phyloP scores from a whole-genome alignment of 352 stramenopile species.

The Pythium grandisporangium region DNA sequence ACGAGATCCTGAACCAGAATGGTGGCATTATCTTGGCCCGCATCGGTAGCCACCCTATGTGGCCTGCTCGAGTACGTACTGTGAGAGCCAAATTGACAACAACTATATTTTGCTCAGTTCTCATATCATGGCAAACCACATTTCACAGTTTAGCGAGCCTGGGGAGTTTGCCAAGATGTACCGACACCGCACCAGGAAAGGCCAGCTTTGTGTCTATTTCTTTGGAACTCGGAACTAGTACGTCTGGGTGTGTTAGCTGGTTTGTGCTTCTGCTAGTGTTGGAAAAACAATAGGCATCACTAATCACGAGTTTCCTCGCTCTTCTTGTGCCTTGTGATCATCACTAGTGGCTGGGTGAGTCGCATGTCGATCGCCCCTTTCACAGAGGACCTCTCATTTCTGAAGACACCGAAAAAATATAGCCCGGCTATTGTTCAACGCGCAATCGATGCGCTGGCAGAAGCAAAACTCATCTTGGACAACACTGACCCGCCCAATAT shows the following conservation, averaged over 20 bases:
- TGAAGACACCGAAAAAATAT: slow-evolving; percentile 66
- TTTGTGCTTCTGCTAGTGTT: too few species aligned
- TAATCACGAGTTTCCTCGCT: too few species aligned
- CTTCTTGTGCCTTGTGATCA: slow-evolving; percentile 1
- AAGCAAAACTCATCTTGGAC: slow-evolving; percentile 60
- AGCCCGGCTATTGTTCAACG: slow-evolving; percentile 51
- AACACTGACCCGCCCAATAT: slow-evolving; percentile 37
- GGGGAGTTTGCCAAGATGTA: slow-evolving; percentile 79
- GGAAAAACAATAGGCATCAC: too few species aligned
- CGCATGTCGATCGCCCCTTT: slow-evolving; percentile 67
- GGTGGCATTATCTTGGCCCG: slow-evolving; percentile 70
- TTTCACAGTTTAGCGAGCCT: slow-evolving; percentile 63
- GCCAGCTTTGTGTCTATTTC: slow-evolving; percentile 79
- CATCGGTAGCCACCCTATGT: slow-evolving; percentile 73
- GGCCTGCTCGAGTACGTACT: slow-evolving; percentile 57
- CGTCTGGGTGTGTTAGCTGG: too few species aligned
- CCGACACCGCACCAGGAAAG: slow-evolving; percentile 62
- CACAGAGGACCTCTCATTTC: slow-evolving; percentile 40
- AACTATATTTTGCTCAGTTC: not conserved
- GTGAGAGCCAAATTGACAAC: not conserved
- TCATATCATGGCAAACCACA: too few species aligned
- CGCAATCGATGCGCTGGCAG: slow-evolving; percentile 39
- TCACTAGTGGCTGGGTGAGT: slow-evolving; percentile 66
- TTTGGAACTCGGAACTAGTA: slow-evolving; percentile 85
- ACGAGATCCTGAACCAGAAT: slow-evolving; percentile 63